Evolutionary conservation across 331 rosid genomes (phyloP).

Genomic region (Rosa hybrid): DNA sequence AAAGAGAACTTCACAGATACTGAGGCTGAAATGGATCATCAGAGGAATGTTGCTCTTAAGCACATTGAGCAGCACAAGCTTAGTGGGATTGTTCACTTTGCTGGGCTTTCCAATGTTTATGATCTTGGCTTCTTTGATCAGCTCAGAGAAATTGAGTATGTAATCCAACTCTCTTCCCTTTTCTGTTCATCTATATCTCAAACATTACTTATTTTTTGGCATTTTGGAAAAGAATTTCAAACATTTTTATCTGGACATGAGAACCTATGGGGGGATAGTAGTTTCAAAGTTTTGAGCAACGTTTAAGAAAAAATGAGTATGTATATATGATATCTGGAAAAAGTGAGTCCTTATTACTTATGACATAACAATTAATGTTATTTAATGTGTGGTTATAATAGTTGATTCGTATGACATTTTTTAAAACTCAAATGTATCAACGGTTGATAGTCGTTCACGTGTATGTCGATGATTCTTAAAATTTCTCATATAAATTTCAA

Average conservation of each 20-base stretch:
- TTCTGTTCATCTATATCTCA: neutral
- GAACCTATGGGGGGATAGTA: neutral
- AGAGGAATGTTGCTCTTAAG: conserved; percentile 78
- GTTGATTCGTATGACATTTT: neutral
- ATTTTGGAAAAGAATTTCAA: neutral
- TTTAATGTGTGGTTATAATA: neutral
- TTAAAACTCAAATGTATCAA: neutral
- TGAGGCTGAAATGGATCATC: conserved; percentile 83
- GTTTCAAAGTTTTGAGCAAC: conserved; percentile 8
- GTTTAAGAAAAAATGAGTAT: neutral
- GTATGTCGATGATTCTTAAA: neutral
- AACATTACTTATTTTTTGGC: neutral
- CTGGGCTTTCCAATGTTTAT: conserved; percentile 80
- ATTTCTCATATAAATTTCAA: neutral
- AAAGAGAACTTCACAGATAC: conserved; percentile 66
- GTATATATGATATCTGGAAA: neutral
- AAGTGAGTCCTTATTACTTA: neutral
- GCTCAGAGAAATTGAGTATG: conserved; percentile 86
- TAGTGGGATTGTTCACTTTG: conserved; percentile 89
- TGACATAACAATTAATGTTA: neutral
- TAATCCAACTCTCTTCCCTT: neutral
- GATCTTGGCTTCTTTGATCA: conserved; percentile 84
- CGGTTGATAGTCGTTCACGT: neutral
- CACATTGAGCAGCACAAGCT: conserved; percentile 88
- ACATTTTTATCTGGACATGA: neutral